Evolutionary conservation across 768 basidiomycete genomes (phyloP), one percentile per base, ranked within the genome.

Genomic region (Leccinum rimulosum): DNA sequence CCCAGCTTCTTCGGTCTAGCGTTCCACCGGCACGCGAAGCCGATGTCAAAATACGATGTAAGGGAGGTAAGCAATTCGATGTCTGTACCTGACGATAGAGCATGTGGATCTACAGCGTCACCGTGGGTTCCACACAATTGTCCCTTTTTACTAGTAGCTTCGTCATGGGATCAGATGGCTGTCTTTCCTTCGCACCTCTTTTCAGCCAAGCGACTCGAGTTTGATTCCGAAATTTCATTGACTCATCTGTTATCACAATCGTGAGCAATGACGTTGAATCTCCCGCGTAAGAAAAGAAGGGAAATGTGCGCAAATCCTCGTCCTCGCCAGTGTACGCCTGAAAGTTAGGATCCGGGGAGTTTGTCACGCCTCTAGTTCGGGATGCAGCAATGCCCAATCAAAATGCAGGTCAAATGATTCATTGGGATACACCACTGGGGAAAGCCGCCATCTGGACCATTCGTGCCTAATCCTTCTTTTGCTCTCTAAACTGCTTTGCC

Each of bases 401-500:
- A 49, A 31, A 38, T 4, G 11, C 3, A 31, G 35, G 47, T 14
- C 8, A 19, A 3, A 8, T 6, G 15, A 35, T 52, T 43, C 40
- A 30, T 30, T 8, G 27, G 7, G 3, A 33, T 59, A 59, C 56
- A 54, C n/a, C 43, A 25, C n/a, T 2, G 31, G 15, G 7, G 54
- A 19, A 25, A 57, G 8, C n/a, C 31, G 49, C 14, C 25, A 10
- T 55, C 51, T 50, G 33, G 31, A 59, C 45, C 19, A 50, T 47
- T 61, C 59, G 54, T 22, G 60, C 28, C 49, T 61, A 55, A 28
- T 64, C 64, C 28, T 66, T 63, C 11, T 22, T 54, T 52, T 71
- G 65, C 7, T 76, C 65, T 70, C 69, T 76, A 65, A 79, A 83
- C 61, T 84, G 77, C 62, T 77, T 80, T 22, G 82, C 75, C 82